Base-by-base conservation (phyloP, 352 stramenopile genomes). In the Globisporangium barbulae region DNA sequence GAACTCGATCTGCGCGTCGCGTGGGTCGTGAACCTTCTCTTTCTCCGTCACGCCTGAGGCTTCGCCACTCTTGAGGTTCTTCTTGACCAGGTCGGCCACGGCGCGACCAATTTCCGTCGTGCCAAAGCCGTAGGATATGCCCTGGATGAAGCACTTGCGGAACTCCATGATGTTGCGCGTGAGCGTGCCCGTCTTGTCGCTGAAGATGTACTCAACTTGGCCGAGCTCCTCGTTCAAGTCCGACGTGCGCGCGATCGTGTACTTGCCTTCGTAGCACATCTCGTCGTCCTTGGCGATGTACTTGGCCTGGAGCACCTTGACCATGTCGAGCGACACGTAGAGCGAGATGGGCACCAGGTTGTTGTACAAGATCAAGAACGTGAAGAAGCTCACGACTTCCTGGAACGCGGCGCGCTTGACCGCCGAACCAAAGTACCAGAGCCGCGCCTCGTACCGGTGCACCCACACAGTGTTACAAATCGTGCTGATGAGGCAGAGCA, bases 151-250 rank as follows among this genome's bases (percentile, higher is more conserved):
- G 62, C 91, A 97, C 56, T 96, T 96, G 45, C 92, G 88, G 59
- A 98, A 98, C 71, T 98, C 85, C 97, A 99, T 99, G 28, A 98
- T 90, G 80, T 99, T 99, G 59, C 94, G 89, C n/a, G 97, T 99
- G 37, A 99, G 81, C 35, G 97, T 99, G 9, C 97, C 97, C 9
- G 97, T 99, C 74, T 99, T 99, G 76, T 99, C 97, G 30, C 85
- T 98, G 81, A 99, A 99, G 15, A 99, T 96, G 66, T 99, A 98
- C 65, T 98, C 81, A 30, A 99, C 87, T 73, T 98, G 89, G 2
- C 97, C 97, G 2, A 98, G 71, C 56, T 98, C 90, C 71, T 96
- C 93, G 53, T 96, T 97, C 53, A 98, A 70, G 57, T 97, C 89
- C 0, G 90, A 96, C 7, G 87, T 97, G 12, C 93, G 77, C 13